phyloP scores from a whole-genome alignment of 2,329 filamentous ascomycete species.

The Exophiala sp. region DNA sequence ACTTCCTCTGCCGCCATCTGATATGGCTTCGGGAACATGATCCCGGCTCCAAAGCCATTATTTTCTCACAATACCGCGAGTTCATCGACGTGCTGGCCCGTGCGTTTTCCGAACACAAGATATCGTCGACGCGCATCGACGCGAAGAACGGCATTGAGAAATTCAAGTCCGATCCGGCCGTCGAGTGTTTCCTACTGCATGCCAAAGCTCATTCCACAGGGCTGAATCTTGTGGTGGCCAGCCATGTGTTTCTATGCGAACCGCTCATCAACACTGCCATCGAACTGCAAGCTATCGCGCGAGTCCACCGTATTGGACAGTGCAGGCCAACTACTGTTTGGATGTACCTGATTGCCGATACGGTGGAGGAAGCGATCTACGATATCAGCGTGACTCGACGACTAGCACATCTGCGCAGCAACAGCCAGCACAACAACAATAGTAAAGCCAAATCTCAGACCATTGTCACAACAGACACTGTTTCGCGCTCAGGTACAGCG shows the following conservation, averaged over 20 bases:
- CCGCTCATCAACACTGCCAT: constrained; percentile 89
- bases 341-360: constrained; percentile 87
- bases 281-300: constrained; percentile 88
- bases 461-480: constrained; percentile 31
- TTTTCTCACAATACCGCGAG: constrained; percentile 87
- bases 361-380: constrained; percentile 89
- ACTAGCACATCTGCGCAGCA: constrained; percentile 64
- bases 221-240: constrained; percentile 86
- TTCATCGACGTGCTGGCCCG: constrained; percentile 68
- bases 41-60: constrained; percentile 79
- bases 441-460: constrained; percentile 5
- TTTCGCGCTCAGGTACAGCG: constrained; percentile 30
- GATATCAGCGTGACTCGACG: constrained; percentile 74
- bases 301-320: constrained; percentile 92
- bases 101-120: constrained; percentile 65
- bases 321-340: constrained; percentile 82
- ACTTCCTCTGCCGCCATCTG: constrained; percentile 73
- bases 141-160: constrained; percentile 61
- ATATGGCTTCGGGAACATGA: constrained; percentile 79
- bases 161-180: constrained; percentile 67
- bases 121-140: constrained; percentile 67
- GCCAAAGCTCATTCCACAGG: constrained; percentile 83
- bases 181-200: constrained; percentile 83
- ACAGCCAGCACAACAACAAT: constrained; percentile 24
- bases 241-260: constrained; percentile 89